Evolutionary conservation across 805 yeast species (phyloP).

Genomic region (Spathaspora girioi): DNA sequence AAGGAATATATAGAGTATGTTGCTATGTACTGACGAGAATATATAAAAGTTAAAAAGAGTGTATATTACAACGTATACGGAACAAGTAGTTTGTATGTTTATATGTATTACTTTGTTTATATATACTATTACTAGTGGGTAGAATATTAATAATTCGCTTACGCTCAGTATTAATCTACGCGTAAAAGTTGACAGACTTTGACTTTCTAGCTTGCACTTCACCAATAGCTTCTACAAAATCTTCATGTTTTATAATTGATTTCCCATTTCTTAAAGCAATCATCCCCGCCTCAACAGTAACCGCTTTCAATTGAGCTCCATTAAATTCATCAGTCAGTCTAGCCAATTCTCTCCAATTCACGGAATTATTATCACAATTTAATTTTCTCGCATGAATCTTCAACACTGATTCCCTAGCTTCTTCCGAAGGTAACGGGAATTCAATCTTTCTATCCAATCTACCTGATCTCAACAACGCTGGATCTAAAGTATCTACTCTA

Average conservation of each 20-base stretch:
- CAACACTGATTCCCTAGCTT: conserved; percentile 92
- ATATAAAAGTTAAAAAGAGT: background rate
- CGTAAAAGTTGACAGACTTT: conserved; percentile 93
- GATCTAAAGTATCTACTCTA: conserved; percentile 96
- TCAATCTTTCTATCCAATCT: conserved; percentile 97
- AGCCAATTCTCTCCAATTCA: conserved; percentile 98
- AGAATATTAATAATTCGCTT: too few species aligned
- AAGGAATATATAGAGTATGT: too few species aligned
- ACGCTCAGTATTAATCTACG: conserved; percentile 40
- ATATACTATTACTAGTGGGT: background rate
- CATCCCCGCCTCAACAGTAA: conserved; percentile 99
- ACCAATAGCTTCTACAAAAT: conserved; percentile 95
- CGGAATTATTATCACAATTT: conserved; percentile 79
- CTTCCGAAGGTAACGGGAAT: conserved; percentile 96
- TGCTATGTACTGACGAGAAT: too few species aligned
- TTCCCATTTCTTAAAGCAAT: conserved; percentile 96
- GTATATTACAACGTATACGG: background rate
- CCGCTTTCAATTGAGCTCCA: conserved; percentile 98
- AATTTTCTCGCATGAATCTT: conserved; percentile 97
- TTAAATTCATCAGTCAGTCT: conserved; percentile 97
- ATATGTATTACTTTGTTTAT: background rate
- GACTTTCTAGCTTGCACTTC: conserved; percentile 98
- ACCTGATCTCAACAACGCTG: conserved; percentile 97
- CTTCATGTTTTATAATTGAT: conserved; percentile 89
- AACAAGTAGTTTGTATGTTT: background rate